A percentile compares a stretch with the other conserved stretches of the same genome.
Conservation (phyloP, 441 rosid genomes). For the Adansonia grandidieri region DNA sequence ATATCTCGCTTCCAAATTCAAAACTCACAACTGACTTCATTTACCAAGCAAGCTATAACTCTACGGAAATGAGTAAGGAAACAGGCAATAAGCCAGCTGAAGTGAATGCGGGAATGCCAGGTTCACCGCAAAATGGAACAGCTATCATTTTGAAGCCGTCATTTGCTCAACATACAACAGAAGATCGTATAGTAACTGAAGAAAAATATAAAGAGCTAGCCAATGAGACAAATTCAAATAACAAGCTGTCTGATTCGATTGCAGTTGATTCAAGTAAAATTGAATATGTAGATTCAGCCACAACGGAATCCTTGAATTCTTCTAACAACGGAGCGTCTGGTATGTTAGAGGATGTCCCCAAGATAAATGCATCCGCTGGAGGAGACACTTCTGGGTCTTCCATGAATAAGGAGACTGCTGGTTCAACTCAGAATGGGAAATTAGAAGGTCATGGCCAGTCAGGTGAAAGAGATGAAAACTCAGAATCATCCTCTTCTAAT, state of each 20-base stretch:
- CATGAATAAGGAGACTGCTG: slow-evolving; percentile 12
- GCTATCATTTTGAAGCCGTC: not conserved
- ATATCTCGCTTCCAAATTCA: slow-evolving; percentile 21
- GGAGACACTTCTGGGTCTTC: slow-evolving; percentile 21
- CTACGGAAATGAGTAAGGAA: slow-evolving; percentile 40
- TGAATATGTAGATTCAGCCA: slow-evolving; percentile 21
- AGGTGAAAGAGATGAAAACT: slow-evolving; percentile 40
- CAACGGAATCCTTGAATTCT: slow-evolving; percentile 40
- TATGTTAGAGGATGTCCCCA: slow-evolving; percentile 29
- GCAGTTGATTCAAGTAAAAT: slow-evolving; percentile 32
- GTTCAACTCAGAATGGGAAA: slow-evolving; percentile 33
- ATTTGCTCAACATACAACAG: slow-evolving; percentile 41
- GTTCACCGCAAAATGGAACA: slow-evolving; percentile 43
- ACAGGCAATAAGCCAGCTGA: slow-evolving; percentile 34
- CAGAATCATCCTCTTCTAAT: slow-evolving; percentile 24
- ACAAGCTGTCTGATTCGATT: slow-evolving; percentile 31
- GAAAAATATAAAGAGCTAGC: slow-evolving; percentile 41
- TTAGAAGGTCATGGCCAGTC: slow-evolving; percentile 35
- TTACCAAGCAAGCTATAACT: slow-evolving; percentile 32
- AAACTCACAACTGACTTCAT: slow-evolving; percentile 12
- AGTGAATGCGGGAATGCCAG: slow-evolving; percentile 32
- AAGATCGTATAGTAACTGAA: slow-evolving; percentile 34
- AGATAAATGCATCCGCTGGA: slow-evolving; percentile 38
- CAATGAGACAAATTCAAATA: slow-evolving; percentile 27
- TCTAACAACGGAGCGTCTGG: slow-evolving; percentile 33